Conservation (phyloP, 768 basidiomycete genomes). For the Rhizopogon roseolus region DNA sequence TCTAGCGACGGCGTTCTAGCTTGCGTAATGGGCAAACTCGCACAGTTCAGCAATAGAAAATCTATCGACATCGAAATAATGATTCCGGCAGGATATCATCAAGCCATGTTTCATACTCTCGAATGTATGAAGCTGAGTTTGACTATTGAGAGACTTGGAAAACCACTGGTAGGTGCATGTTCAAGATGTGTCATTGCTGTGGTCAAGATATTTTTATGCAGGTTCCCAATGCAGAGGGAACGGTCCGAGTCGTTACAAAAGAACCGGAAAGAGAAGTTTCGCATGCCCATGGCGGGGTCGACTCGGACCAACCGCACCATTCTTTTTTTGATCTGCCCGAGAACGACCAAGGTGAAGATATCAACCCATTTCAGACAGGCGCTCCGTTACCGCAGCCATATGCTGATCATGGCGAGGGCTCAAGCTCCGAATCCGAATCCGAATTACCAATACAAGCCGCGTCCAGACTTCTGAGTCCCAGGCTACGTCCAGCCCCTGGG, state of each 20-base stretch:
- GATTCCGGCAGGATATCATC: constrained; percentile 13
- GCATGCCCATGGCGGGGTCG: not conserved
- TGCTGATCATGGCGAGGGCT: not conserved
- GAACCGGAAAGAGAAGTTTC: not conserved
- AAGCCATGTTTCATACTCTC: constrained; percentile 22
- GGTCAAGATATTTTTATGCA: not conserved
- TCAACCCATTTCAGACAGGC: not conserved
- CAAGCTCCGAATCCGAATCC: not conserved
- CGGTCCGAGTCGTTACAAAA: not conserved
- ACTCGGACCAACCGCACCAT: not conserved
- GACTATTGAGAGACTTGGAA: constrained; percentile 2
- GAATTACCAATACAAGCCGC: not conserved
- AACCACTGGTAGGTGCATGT: constrained; percentile 6
- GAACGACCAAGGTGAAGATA: not conserved
- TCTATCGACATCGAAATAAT: constrained; percentile 12
- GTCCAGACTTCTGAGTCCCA: not conserved
- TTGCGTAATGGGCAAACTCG: constrained; percentile 4
- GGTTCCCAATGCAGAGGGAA: not conserved
- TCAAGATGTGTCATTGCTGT: not conserved
- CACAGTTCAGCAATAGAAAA: not conserved
- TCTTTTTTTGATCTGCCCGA: not conserved
- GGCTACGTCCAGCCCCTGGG: too few relatives aligned
- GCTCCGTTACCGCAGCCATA: not conserved
- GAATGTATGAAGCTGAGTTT: constrained; percentile 14
- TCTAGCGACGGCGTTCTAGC: constrained; percentile 18